Base-by-base conservation (phyloP, 73 alveolate genomes). In the Paramecium primaurelia region DNA sequence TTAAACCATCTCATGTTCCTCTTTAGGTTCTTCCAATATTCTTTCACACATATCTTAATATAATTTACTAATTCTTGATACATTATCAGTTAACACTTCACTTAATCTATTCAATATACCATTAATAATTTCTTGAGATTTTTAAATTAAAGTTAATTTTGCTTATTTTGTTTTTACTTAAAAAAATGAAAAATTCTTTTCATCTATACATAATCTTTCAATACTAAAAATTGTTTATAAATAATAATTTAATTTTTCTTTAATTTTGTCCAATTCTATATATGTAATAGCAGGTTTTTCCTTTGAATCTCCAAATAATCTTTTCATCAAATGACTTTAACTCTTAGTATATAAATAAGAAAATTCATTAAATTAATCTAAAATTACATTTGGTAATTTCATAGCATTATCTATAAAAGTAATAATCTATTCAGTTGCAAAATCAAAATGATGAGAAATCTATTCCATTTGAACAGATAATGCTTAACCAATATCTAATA, bases 1-100 rank as follows among this genome's bases (percentile, higher is more conserved):
- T 45, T 40, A 40, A 59, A 89, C 94, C 88, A 89, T 71, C 44
- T 89, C 94, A 42, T 71, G 59, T 45, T 89, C 94, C 22, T 89
- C 75, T 47, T 89, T 47, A 30, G 94, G 94, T 38, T 71, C 58
- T 71, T 71, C 45, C 20, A 89, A 64, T 28, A 89, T 89, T 8
- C 42, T 71, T 20, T 89, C 94, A 38, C 51, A 71, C 88, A 89
- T 71, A 18, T 89, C 94, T 26, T 71, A 37, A 36, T 89, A 47
- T 8, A 58, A 30, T 71, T 89, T 49, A 11, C 37, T 18, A 2
- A 89, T 89, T 44, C 92, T 89, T 28, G 6, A 28, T 42, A 71
- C 54, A 49, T 89, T 89, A 16, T 69, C 86, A 6, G 37, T 83
- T 11, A 89, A 51, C 10, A 89, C 59, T 45, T 89, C 86, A 59